Evolutionary conservation across 2,329 filamentous ascomycete species (phyloP), one percentile per base, ranked within the genome.

Genomic region (Venturia pyrina): DNA sequence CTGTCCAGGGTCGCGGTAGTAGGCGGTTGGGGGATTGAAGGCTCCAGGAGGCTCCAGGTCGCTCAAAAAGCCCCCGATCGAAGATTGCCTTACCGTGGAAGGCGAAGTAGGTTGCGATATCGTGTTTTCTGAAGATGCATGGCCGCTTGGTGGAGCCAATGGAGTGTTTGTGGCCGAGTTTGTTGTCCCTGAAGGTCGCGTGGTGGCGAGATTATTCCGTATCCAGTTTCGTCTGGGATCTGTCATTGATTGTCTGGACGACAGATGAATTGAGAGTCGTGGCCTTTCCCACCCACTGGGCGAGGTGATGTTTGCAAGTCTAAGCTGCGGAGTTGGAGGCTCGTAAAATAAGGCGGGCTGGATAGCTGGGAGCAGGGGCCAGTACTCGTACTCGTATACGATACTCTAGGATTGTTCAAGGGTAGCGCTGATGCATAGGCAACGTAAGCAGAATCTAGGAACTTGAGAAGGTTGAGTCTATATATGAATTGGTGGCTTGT

Each of bases 101-200:
- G 59, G 59, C n/a, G 59, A 62, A 43, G 37, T 43, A 28, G 59
- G 43, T 32, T 62, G 59, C 37, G 60, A 59, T 59, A 59, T 37
- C 28, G 53, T 59, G 53, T 37, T 59, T 59, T 37, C 53, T 5
- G 53, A 37, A 59, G 53, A 59, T 59, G 28, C 53, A 59, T 59
- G 28, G 32, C 53, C 53, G 53, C 53, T 59, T 24, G 28, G 53
- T 19, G 15, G 32, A 34, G 53, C 28, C 11, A 59, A 59, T 37
- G 53, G 53, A 37, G 28, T 37, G 19, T 37, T n/a, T 59, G 53
- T 32, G n/a, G 53, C 24, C 21, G 48, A 53, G 21, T 53, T 28
- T 53, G 48, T 19, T 59, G 32, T 37, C 37, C 53, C 37, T 21
- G 53, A 59, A 37, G 53, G 53, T 59, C 32, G 53, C 53, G 53